Conservation (phyloP, 2,329 filamentous ascomycete species). For the Talaromyces sp. region DNA sequence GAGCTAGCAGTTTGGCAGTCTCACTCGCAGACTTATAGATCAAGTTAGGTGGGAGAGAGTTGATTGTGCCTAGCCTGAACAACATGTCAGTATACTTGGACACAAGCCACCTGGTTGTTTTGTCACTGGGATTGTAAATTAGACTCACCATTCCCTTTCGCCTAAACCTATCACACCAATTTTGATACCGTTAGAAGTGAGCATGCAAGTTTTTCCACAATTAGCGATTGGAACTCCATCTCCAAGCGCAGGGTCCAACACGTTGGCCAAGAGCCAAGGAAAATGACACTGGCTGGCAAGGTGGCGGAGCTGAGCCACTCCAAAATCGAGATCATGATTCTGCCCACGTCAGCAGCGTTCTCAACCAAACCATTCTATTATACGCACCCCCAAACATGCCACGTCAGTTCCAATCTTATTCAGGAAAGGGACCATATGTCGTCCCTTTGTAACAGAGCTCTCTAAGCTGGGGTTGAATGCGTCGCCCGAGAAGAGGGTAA, state of each 20-base stretch:
- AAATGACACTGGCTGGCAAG: constrained; percentile 76
- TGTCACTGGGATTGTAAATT: too few relatives aligned
- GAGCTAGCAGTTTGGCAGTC: constrained; percentile 75
- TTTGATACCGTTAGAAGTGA: constrained; percentile 81
- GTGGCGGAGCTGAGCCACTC: constrained; percentile 76
- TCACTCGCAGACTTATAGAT: constrained; percentile 78
- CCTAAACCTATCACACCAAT: constrained; percentile 83
- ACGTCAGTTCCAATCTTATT: constrained; percentile 77
- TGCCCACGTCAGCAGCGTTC: constrained; percentile 37
- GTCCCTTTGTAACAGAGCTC: constrained; percentile 84
- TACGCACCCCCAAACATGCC: constrained; percentile 76
- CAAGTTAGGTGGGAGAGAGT: constrained; percentile 77
- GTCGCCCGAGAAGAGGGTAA: constrained; percentile 89
- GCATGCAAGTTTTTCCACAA: constrained; percentile 72
- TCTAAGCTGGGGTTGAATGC: constrained; percentile 90
- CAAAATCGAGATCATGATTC: constrained; percentile 94
- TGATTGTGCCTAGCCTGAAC: constrained; percentile 75
- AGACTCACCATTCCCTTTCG: constrained; percentile 73
- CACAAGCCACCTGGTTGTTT: too few relatives aligned
- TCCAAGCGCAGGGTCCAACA: constrained; percentile 80
- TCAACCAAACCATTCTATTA: constrained; percentile 3
- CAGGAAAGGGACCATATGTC: constrained; percentile 85
- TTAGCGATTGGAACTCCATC: constrained; percentile 74
- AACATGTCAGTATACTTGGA: constrained; percentile 2
- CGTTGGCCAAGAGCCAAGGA: constrained; percentile 87